Base-by-base conservation (phyloP, 2,329 filamentous ascomycete species). In the Plenodomus biglobosus region DNA sequence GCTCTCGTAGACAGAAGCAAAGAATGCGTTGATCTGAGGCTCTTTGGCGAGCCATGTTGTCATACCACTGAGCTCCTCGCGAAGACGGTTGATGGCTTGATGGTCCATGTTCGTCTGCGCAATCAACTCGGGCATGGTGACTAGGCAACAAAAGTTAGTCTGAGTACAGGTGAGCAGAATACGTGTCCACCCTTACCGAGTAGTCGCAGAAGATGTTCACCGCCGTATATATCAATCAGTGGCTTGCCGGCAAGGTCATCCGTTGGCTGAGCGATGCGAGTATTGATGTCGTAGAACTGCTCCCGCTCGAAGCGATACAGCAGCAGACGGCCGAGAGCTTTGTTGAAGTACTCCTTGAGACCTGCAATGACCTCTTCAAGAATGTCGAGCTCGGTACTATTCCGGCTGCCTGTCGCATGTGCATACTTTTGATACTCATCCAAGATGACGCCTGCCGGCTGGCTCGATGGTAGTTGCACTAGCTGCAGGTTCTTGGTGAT, bases 51-150 rank as follows among this genome's bases (percentile, higher is more conserved):
- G 79, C 90, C 92, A 99, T 44, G 84, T 80, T 10, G 87, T 90
- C 73, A 99, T 86, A 73, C 91, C 92, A 59, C 84, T 81, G 15
- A 99, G 80, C 70, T 99, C 94, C 64, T 96, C 90, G 11, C 91
- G 86, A 20, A 97, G 83, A 39, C 91, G 87, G 53, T 86, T 88
- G 36, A 96, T 90, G 2, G 91, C 92, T 70, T 95, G 91, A 44
- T 87, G 80, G 66, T 97, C 94, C 91, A 99, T 96, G 74, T 97
- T 97, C 43, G 94, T 99, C 71, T 99, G 94, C 3, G 92, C 92
- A 53, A 97, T 85, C 35, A 97, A 84, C 68, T 99, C 94, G 0
- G 94, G 92, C 61, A 97, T 85, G 1, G 88, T 87, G 3, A 95
- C 92, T 96, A 60, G 11, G 10, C 15, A 13, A 8, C 37, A 10